Evolutionary conservation across 2,329 filamentous ascomycete genomes (phyloP), one percentile per base, ranked within the genome.

Genomic region (Diaporthe eres): DNA sequence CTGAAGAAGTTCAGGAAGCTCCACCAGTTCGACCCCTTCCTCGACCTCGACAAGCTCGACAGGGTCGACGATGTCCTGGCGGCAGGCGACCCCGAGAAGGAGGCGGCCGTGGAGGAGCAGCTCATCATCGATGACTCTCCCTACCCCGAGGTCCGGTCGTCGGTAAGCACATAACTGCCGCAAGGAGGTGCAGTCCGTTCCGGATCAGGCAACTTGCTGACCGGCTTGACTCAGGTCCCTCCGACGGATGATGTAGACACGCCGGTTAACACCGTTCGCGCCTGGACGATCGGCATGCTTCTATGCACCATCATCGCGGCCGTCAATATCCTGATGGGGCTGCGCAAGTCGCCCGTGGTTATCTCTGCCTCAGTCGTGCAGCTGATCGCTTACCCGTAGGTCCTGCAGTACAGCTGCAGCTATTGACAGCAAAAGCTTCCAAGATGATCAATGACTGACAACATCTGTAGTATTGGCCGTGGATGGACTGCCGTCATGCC

Each of bases 71-170:
- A 73, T 65, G 71, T 44, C 34, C 71, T 73, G 42, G 34, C 28
- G 8, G 22, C 34, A 13, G 71, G 71, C 22, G 60, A 65, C 25
- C 13, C 58, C 3, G 71, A 73, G 57, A 65, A 63, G 60, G 60
- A 73, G 34, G 58, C 49, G 19, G 58, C 47, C 34, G 58, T 73
- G 28, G 47, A 42, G 37, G 71, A 63, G 44, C 44, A 67, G 71
- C 58, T 73, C 71, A 57, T 72, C 12, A 39, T 55, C 22, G 71
- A 73, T 25, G 60, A 73, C 47, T 73, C 71, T 3, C 76, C 76
- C 3, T 77, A 76, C 57, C 42, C 76, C 8, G 76, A 76, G 39
- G 81, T 81, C 49, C 80, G 82, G 39, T 81, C 82, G 31, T 81
- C 81, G 12, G 82, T 83, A 61, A 58, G 28, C 47, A 60, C 53